phyloP scores from a whole-genome alignment of 2,329 filamentous ascomycete genomes.

The Tolypocladium endophyticum region DNA sequence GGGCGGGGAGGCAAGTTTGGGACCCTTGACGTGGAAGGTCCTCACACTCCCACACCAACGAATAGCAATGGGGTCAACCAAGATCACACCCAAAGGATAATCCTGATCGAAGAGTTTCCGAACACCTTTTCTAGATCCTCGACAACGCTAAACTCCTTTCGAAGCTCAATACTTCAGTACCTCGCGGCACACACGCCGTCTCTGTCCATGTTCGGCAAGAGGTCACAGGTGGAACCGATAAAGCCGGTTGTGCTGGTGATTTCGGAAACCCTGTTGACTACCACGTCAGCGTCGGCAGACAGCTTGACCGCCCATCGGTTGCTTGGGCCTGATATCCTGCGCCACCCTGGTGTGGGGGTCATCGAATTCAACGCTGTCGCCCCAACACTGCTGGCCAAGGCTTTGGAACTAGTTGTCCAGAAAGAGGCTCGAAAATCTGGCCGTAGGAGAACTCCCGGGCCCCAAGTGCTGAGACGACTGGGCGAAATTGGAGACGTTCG shows the following conservation, averaged over 20 bases:
- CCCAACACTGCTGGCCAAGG: constrained; percentile 73
- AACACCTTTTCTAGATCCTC: constrained; percentile 62
- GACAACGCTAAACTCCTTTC: constrained; percentile 56
- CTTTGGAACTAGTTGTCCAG: constrained; percentile 67
- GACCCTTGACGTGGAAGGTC: constrained; percentile 44
- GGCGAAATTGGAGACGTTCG: constrained; percentile 86
- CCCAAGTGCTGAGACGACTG: constrained; percentile 65
- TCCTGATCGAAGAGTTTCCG: constrained; percentile 74
- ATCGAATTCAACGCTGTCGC: constrained; percentile 94
- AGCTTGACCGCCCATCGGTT: constrained; percentile 89
- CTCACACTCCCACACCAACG: constrained; percentile 15
- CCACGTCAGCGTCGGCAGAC: constrained; percentile 73
- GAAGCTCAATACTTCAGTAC: constrained; percentile 64
- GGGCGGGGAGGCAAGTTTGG: constrained; percentile 71
- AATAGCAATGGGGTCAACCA: constrained; percentile 8
- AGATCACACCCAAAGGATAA: constrained; percentile 37
- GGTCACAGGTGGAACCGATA: constrained; percentile 32
- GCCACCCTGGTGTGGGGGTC: constrained; percentile 65
- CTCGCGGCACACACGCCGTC: constrained; percentile 57
- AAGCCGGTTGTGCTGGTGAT: constrained; percentile 80
- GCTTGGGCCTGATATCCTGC: constrained; percentile 74
- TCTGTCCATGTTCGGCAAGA: constrained; percentile 33
- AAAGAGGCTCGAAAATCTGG: constrained; percentile 79
- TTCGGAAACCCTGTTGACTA: constrained; percentile 81
- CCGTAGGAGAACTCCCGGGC: constrained; percentile 64